Conservation (phyloP, 2,329 filamentous ascomycete genomes). For the Sporothrix euskadiensis region DNA sequence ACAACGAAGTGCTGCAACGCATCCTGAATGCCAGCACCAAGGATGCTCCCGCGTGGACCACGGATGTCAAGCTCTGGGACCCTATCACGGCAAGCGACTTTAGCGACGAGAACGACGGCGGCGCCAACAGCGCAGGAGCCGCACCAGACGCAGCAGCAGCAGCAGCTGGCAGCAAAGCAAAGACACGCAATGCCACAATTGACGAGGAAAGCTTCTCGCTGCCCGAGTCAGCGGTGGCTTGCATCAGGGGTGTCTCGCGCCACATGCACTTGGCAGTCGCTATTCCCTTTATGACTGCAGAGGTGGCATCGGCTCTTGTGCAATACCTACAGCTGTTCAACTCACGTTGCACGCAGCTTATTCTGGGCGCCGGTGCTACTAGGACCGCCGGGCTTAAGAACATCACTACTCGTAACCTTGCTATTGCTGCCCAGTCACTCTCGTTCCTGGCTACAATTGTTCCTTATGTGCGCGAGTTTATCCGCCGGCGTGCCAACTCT, state of each 20-base stretch:
- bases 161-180: conserved; percentile 55
- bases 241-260: conserved; percentile 76
- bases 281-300: conserved; percentile 85
- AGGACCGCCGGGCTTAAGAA: conserved; percentile 87
- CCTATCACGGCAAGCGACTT: conserved; percentile 46
- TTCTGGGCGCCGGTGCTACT: conserved; percentile 90
- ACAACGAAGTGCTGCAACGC: conserved; percentile 60
- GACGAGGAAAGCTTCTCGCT: conserved; percentile 85
- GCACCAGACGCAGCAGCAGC: neutral
- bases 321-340: conserved; percentile 93
- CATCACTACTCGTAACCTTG: conserved; percentile 93
- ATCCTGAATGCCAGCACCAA: conserved; percentile 70
- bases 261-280: conserved; percentile 81
- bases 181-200: conserved; percentile 70
- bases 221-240: conserved; percentile 77
- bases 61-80: conserved; percentile 60
- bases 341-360: conserved; percentile 91
- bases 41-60: conserved; percentile 67
- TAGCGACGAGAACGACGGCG: conserved; percentile 38
- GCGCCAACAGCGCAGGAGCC: conserved; percentile 30
- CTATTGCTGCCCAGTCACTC: conserved; percentile 84
- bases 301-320: conserved; percentile 76
- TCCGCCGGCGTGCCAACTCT: conserved; percentile 69
- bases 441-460: conserved; percentile 85
- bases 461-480: conserved; percentile 87